A percentile compares a stretch with the other conserved stretches of the same genome.
Conservation (phyloP, 257 asterid species). For the Lantana camara region DNA sequence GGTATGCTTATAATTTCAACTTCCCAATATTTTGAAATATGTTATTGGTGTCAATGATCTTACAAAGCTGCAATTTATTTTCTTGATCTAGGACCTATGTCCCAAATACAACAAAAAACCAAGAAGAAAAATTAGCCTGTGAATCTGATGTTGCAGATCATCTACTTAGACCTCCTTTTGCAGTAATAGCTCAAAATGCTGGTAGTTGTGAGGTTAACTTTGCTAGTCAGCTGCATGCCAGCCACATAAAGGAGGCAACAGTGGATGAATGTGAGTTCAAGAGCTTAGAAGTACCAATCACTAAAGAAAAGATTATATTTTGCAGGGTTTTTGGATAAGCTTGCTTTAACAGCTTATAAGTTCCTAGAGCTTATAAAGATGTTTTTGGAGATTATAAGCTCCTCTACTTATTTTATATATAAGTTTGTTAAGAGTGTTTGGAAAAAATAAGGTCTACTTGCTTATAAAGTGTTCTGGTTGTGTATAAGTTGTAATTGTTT, state of each 20-base stretch:
- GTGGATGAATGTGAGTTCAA: conserved; percentile 42
- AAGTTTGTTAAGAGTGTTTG: too few species aligned
- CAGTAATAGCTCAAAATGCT: conserved; percentile 59
- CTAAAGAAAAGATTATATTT: too few species aligned
- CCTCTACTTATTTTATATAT: too few species aligned
- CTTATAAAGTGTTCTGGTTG: too few species aligned
- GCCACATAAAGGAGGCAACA: conserved; percentile 39
- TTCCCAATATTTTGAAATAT: conserved; percentile 14
- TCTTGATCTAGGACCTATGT: conserved; percentile 48
- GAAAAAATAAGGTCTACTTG: too few species aligned
- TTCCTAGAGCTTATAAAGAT: too few species aligned
- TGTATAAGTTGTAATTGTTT: too few species aligned
- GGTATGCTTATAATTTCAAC: conserved; percentile 44
- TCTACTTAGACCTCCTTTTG: conserved; percentile 68
- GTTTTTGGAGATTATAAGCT: too few species aligned
- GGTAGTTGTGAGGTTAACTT: conserved; percentile 40
- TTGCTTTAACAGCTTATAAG: too few species aligned
- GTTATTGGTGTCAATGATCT: conserved; percentile 8
- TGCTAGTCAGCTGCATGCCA: conserved; percentile 38
- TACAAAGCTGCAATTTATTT: conserved; percentile 16
- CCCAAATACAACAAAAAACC: conserved; percentile 40
- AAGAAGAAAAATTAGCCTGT: conserved; percentile 43
- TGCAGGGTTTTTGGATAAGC: too few species aligned
- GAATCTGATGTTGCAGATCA: conserved; percentile 48
- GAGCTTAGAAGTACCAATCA: neutral